Conservation (phyloP, 2,329 filamentous ascomycete species). For the Epichloe scottii region DNA sequence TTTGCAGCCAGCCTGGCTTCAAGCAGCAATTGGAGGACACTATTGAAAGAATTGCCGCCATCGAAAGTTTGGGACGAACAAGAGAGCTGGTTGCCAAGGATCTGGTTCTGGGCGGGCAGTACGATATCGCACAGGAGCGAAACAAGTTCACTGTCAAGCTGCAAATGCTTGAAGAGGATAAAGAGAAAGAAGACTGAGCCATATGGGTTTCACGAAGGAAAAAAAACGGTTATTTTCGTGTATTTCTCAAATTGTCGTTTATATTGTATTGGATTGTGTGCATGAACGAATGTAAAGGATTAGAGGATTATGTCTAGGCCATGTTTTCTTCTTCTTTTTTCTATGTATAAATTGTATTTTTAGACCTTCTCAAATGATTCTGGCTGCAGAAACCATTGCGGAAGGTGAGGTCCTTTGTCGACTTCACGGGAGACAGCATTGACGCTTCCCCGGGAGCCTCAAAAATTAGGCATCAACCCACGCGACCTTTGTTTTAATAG, state of each 20-base stretch:
- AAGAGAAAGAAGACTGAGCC: not conserved
- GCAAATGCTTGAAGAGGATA: slow-evolving; percentile 27
- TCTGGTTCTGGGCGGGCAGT: slow-evolving; percentile 72
- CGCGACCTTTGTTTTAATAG: no score
- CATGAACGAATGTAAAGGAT: no score
- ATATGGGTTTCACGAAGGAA: not conserved
- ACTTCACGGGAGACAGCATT: no score
- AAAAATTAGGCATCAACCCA: slow-evolving; percentile 9
- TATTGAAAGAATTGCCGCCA: slow-evolving; percentile 73
- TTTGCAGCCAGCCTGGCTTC: slow-evolving; percentile 67
- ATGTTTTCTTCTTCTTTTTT: no score
- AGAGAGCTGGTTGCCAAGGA: slow-evolving; percentile 93
- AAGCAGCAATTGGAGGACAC: slow-evolving; percentile 72
- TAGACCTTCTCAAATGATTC: no score
- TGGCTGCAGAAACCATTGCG: not conserved
- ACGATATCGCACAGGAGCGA: slow-evolving; percentile 42
- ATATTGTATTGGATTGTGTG: not conserved
- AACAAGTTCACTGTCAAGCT: slow-evolving; percentile 30
- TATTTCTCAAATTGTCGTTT: not conserved
- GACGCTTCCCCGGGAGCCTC: slow-evolving; percentile 9
- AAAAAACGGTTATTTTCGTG: not conserved
- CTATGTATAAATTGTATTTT: no score
- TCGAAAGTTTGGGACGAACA: slow-evolving; percentile 88
- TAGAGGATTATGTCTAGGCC: no score
- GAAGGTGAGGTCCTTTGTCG: no score